Evolutionary conservation across 83 land plant species (phyloP).

Genomic region (Picea abies): DNA sequence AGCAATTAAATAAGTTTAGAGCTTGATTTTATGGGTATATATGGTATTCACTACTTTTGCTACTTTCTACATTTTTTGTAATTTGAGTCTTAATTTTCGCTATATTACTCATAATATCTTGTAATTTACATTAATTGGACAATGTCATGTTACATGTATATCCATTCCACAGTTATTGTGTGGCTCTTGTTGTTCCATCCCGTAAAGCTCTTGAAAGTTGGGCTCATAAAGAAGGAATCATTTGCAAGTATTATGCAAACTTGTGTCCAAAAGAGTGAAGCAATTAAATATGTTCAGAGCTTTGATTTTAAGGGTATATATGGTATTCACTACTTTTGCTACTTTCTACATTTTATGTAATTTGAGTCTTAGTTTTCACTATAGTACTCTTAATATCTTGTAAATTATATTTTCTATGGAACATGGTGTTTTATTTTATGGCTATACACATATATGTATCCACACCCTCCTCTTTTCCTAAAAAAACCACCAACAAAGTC

Average conservation of each 20-base stretch:
- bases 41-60: background rate
- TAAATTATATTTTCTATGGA: background rate
- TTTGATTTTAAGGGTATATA: conserved; percentile 55
- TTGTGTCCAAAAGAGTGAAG: conserved; percentile 31
- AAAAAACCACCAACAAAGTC: no score
- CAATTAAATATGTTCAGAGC: conserved; percentile 54
- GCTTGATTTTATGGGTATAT: conserved; percentile 50
- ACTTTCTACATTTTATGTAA: background rate
- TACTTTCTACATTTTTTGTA: background rate
- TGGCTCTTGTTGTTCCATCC: conserved; percentile 70
- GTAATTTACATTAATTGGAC: conserved; percentile 59
- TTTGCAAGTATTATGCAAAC: conserved; percentile 39
- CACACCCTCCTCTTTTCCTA: no score
- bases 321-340: background rate
- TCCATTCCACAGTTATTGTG: conserved; percentile 75
- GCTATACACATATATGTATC: no score
- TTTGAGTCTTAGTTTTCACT: background rate
- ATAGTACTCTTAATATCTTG: background rate
- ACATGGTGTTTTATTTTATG: background rate
- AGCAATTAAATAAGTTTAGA: conserved; percentile 56
- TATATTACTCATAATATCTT: background rate
- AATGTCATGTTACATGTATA: conserved; percentile 26
- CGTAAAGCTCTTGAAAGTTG: conserved; percentile 58
- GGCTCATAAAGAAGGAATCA: conserved; percentile 56
- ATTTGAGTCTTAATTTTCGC: background rate